Evolutionary conservation across 257 asterid genomes (phyloP), one percentile per base, ranked within the genome.

Genomic region (Primulina huaijiensis): DNA sequence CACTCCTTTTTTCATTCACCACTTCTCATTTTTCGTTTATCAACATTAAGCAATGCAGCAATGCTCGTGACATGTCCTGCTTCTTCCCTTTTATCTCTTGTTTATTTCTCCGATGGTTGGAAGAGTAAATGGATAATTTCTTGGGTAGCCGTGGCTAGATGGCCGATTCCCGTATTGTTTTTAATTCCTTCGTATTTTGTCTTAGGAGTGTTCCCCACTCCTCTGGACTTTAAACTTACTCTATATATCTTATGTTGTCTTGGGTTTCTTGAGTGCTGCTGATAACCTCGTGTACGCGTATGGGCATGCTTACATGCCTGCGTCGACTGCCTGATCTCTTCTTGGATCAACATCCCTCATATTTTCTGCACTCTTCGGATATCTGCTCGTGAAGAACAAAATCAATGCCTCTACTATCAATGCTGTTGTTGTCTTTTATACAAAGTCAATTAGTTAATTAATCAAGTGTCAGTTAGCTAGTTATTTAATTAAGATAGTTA

Each of bases 221-320:
- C 95, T 21, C 74, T 87, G 34, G 80, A 53, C 77, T 38, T 87
- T 8, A 89, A 83, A 57, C 91, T 92, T 46, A 59, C 73, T 2
- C 65, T 83, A 8, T 88, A n/a, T n/a, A n/a, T n/a, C 95, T 11
- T 92, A 87, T 55, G 43, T 76, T 7, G 82, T 74, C 4, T 68
- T 92, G 75, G 98, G 98, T 7, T 90, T 92, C 86, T 74, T 92
- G 50, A 77, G 78, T 34, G 96, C 93, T 57, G 97, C 87, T 1
- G 98, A 92, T 63, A 90, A 92, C 65, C 96, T 92, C 77, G 78
- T 92, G 96, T 92, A 90, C 35, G 97, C 98, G 2, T 92, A 92
- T 35, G 98, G 96, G 23, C 90, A 92, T 1, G 98, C 98, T 0
- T 88, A 92, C 72, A 64, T 92, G 52, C 98, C 98, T 0, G 97